phyloP scores from a whole-genome alignment of 768 basidiomycete genomes.

The Boletus speciosus region DNA sequence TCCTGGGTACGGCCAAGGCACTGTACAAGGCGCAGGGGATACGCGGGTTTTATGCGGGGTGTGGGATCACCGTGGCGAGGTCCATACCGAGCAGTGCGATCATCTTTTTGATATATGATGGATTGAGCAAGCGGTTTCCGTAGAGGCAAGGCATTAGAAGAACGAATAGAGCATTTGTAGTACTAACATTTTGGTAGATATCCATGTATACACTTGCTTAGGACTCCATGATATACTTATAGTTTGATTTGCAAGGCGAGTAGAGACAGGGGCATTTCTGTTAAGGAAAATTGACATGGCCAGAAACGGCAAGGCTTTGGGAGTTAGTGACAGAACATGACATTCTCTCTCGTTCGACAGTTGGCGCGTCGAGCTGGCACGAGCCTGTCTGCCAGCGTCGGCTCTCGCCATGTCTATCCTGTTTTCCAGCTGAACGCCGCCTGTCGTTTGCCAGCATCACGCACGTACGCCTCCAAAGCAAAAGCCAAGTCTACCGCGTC shows the following conservation, averaged over 20 bases:
- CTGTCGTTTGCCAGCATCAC: neutral
- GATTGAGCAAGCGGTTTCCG: slow-evolving; percentile 54
- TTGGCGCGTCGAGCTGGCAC: slow-evolving; percentile 1
- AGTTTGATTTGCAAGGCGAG: neutral
- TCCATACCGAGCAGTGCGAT: slow-evolving; percentile 88
- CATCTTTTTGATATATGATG: slow-evolving; percentile 92
- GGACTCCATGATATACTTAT: too few species aligned
- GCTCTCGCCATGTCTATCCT: neutral
- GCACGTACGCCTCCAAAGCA: slow-evolving; percentile 28
- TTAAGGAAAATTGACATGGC: neutral
- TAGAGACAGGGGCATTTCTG: neutral
- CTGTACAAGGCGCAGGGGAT: slow-evolving; percentile 78
- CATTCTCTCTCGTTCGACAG: slow-evolving; percentile 7
- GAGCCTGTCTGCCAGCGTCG: neutral
- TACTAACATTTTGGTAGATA: neutral
- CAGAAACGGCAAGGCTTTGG: neutral
- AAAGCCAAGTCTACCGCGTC: slow-evolving; percentile 49
- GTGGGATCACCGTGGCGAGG: slow-evolving; percentile 83
- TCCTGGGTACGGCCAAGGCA: slow-evolving; percentile 54
- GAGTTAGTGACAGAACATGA: slow-evolving; percentile 1
- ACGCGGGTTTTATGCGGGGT: slow-evolving; percentile 86
- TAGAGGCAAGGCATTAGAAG: slow-evolving; percentile 10
- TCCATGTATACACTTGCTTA: too few species aligned
- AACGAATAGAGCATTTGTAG: neutral
- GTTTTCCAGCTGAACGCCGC: neutral